Conservation (phyloP, 371 early-diverging fungal species). For the Basidiobolus meristosporus region DNA sequence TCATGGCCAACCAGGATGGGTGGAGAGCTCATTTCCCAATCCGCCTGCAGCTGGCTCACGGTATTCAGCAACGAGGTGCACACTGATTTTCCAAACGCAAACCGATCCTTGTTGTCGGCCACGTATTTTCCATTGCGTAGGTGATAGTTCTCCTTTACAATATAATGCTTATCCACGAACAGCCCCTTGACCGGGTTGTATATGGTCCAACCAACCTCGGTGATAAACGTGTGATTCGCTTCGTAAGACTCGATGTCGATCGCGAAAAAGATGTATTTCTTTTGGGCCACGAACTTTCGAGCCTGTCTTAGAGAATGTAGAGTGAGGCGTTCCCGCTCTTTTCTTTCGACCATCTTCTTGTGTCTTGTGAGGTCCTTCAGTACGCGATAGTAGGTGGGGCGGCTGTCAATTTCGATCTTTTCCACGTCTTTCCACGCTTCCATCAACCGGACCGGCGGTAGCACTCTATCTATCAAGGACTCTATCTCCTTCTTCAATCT, state of each 20-base stretch:
- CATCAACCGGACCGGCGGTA: too few relatives aligned
- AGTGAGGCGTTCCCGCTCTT: too few relatives aligned
- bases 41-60: conserved; percentile 20
- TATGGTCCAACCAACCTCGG: conserved; percentile 48
- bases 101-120: conserved; percentile 23
- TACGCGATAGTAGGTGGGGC: too few relatives aligned
- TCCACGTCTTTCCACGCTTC: too few relatives aligned
- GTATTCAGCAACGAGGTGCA: conserved; percentile 25
- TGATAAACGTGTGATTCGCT: conserved; percentile 23
- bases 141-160: conserved; percentile 24
- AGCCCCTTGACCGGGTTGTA: conserved; percentile 18
- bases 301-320: too few relatives aligned
- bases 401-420: too few relatives aligned
- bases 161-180: conserved; percentile 33
- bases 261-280: conserved; percentile 16
- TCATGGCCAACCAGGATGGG: conserved; percentile 42
- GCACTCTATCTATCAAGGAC: too few relatives aligned
- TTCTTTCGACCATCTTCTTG: too few relatives aligned
- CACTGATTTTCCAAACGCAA: conserved; percentile 32
- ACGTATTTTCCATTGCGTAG: conserved; percentile 33
- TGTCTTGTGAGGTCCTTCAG: too few relatives aligned
- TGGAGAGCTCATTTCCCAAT: conserved; percentile 17
- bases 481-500: too few relatives aligned
- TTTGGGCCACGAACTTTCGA: too few relatives aligned
- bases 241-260: conserved; percentile 50